Conservation (phyloP, 371 early-diverging fungal genomes). For the Mucor velutinosus region DNA sequence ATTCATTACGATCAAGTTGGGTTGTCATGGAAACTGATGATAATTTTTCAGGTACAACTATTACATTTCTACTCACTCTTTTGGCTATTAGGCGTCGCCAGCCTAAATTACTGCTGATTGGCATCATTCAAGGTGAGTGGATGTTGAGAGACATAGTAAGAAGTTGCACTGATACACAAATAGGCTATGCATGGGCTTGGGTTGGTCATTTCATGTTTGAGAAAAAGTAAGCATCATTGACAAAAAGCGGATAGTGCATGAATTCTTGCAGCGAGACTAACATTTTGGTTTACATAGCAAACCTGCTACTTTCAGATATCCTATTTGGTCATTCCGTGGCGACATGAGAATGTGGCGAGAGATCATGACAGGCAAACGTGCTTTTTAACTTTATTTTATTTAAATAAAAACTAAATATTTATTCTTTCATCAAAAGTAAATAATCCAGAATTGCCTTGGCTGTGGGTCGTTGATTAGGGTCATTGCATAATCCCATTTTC, state of each 20-base stretch:
- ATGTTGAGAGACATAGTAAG: neutral
- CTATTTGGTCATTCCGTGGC: slow-evolving; percentile 62
- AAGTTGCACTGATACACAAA: neutral
- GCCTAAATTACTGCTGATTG: slow-evolving; percentile 23
- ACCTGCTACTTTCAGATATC: slow-evolving; percentile 75
- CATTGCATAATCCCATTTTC: slow-evolving; percentile 10
- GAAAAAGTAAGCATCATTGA: slow-evolving; percentile 44
- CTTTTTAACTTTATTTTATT: slow-evolving; percentile 24
- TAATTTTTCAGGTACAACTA: slow-evolving; percentile 32
- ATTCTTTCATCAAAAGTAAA: neutral
- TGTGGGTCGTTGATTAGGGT: slow-evolving; percentile 8
- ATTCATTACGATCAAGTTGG: neutral
- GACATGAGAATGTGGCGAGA: slow-evolving; percentile 69
- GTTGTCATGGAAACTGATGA: neutral
- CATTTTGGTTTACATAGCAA: slow-evolving; percentile 30
- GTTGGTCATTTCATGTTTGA: slow-evolving; percentile 72
- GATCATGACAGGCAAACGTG: slow-evolving; percentile 41
- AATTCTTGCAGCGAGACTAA: neutral
- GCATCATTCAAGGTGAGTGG: slow-evolving; percentile 41
- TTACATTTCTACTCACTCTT: slow-evolving; percentile 21
- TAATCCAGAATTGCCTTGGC: slow-evolving; percentile 8
- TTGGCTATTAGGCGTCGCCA: slow-evolving; percentile 24
- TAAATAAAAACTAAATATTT: neutral
- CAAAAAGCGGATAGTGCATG: too few species aligned
- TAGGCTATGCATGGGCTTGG: slow-evolving; percentile 70